Evolutionary conservation across 768 basidiomycete genomes (phyloP), one percentile per base, ranked within the genome.

Genomic region (Daedaleopsis nitida): DNA sequence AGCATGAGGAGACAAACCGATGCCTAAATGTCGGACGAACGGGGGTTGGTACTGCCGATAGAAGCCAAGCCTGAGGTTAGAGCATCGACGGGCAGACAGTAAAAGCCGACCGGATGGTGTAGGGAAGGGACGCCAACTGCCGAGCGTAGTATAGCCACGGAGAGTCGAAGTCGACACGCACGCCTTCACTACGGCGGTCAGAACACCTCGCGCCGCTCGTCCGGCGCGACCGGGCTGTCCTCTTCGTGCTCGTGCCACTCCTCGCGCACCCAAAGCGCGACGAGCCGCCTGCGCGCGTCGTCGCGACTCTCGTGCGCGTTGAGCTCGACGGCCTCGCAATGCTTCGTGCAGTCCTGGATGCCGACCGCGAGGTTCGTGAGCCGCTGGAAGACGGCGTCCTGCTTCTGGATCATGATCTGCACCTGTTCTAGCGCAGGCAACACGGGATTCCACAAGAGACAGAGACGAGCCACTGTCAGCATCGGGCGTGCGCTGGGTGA

Each of bases 321-420:
- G 59, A 49, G 64, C 67, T 63, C 64, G 50, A 68, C 67, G 45
- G 49, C 38, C 58, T 62, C 62, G 58, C 67, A 68, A 52, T 59
- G 24, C 42, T 38, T 21, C 57, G 67, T 64, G 60, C 59, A 68
- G 55, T 64, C 42, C 64, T 68, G 67, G 51, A 68, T 62, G 50
- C 62, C 63, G 39, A 68, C 65, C 11, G 67, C 67, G 52, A 68
- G 58, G 39, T 27, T 32, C 19, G 67, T 68, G 27, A 68, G 64
- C 42, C 57, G 58, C 47, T 47, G 43, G 52, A 62, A 68, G 37
- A 68, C 56, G 32, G 64, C 67, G 21, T 61, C 56, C 47, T 65
- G 67, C 60, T 65, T 65, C 49, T 62, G 57, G 24, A 62, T 21
- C 67, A 68, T 68, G 48, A 58, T 57, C 51, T 65, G 59, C 39